These are phyloP conservation scores for Solanum chmielewskii DNA, from an alignment of 257 asterid species.

Conservation along the genomic window DNA sequence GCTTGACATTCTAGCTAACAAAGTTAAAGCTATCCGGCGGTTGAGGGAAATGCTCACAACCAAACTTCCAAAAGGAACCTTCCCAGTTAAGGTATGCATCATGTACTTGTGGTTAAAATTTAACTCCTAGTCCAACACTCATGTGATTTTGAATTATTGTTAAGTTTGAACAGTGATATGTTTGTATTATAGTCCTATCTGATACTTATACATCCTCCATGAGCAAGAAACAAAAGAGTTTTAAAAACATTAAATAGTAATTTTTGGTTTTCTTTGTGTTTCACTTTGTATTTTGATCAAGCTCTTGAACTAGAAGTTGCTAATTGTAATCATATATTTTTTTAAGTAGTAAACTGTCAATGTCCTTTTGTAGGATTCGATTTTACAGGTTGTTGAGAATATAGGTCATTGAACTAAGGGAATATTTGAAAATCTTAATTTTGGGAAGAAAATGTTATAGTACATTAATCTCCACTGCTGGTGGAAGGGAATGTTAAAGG, in stretches of 20 bases:
- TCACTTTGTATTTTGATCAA: neutral
- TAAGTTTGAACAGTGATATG: neutral
- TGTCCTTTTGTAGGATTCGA: neutral
- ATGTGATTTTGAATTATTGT: neutral
- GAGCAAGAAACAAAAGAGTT: neutral
- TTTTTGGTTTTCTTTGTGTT: neutral
- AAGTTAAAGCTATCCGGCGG: conserved; percentile 87
- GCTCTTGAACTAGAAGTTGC: neutral
- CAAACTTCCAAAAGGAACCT: conserved; percentile 81
- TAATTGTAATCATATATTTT: neutral
- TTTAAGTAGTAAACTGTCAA: neutral
- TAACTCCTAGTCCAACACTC: neutral
- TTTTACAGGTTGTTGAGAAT: neutral
- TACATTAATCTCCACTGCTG: neutral
- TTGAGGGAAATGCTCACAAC: conserved; percentile 83
- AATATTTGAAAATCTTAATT: neutral
- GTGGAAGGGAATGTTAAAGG: neutral
- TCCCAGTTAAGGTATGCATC: conserved; percentile 78
- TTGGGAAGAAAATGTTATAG: neutral
- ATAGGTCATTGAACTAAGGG: neutral
- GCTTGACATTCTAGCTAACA: conserved; percentile 91
- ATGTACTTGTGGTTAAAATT: neutral
- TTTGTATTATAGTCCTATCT: neutral
- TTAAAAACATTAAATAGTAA: neutral
- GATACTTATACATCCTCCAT: neutral